Conservation (phyloP, 2,329 filamentous ascomycete genomes). For the Talaromyces marneffei region DNA sequence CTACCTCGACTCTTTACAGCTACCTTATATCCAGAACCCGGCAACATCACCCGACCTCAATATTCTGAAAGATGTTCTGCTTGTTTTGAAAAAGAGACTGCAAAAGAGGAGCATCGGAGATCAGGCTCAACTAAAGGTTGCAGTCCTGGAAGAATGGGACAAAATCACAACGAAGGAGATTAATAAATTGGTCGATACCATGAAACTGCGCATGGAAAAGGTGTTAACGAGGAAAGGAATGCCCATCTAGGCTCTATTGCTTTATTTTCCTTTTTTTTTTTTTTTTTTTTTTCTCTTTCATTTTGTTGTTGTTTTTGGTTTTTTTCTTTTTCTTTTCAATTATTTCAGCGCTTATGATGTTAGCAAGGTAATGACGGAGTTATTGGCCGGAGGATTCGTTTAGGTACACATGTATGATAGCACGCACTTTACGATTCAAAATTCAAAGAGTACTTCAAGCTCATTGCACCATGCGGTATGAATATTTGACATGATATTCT, state of each 20-base stretch:
- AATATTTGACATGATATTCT: background rate
- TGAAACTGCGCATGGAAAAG: constrained; percentile 16
- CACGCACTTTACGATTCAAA: background rate
- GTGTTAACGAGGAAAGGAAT: constrained; percentile 13
- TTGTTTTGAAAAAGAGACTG: constrained; percentile 15
- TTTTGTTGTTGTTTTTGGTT: too few species aligned
- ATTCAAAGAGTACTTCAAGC: too few species aligned
- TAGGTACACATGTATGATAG: constrained; percentile 7
- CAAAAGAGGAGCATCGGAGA: constrained; percentile 14
- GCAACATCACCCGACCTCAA: constrained; percentile 15
- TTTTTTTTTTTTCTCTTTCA: too few species aligned
- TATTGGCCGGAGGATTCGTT: background rate
- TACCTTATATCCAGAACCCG: constrained; percentile 15
- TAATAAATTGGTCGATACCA: constrained; percentile 16
- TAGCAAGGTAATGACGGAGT: background rate
- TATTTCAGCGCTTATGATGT: background rate
- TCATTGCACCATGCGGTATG: background rate
- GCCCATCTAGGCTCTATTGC: constrained; percentile 12
- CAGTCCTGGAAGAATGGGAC: constrained; percentile 16
- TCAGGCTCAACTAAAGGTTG: constrained; percentile 12
- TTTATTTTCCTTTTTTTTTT: background rate
- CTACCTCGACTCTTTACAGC: constrained; percentile 14
- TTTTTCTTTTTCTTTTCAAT: background rate
- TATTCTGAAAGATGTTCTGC: constrained; percentile 15
- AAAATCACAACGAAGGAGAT: constrained; percentile 15